Percentiles rank a stretch among this genome's conserved stretches.
phyloP scores from a whole-genome alignment of 768 basidiomycete genomes.

The Lactarius sanguifluus region DNA sequence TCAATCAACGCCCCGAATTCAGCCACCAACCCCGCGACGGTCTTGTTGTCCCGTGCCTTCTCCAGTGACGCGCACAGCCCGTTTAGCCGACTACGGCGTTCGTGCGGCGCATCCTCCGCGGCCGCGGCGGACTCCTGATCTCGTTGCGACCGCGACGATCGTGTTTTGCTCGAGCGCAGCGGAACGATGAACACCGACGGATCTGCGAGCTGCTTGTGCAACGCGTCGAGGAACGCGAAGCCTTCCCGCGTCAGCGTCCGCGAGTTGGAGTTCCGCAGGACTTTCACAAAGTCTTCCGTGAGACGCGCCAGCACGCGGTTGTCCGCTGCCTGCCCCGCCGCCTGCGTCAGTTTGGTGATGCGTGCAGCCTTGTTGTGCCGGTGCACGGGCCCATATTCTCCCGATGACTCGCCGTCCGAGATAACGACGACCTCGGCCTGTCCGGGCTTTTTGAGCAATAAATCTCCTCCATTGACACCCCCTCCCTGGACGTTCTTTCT shows the following conservation, averaged over 20 bases:
- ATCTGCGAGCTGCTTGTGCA: slow-evolving; percentile 70
- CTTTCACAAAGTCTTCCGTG: slow-evolving; percentile 60
- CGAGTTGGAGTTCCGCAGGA: slow-evolving; percentile 65
- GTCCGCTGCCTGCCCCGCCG: slow-evolving; percentile 48
- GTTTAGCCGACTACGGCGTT: slow-evolving; percentile 55
- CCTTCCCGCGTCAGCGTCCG: slow-evolving; percentile 68
- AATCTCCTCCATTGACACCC: not conserved
- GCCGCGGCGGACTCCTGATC: slow-evolving; percentile 37
- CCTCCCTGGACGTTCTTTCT: slow-evolving; percentile 26
- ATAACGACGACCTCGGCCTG: slow-evolving; percentile 47
- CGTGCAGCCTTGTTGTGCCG: slow-evolving; percentile 54
- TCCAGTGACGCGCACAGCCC: slow-evolving; percentile 56
- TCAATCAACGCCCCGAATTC: slow-evolving; percentile 73
- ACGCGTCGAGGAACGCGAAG: slow-evolving; percentile 64
- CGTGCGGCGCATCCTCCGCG: slow-evolving; percentile 35
- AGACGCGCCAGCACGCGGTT: slow-evolving; percentile 53
- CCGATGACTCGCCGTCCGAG: slow-evolving; percentile 40
- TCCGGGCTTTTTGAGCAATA: slow-evolving; percentile 24
- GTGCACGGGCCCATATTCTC: slow-evolving; percentile 34
- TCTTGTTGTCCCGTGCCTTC: slow-evolving; percentile 50
- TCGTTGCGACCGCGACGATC: slow-evolving; percentile 35
- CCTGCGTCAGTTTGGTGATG: slow-evolving; percentile 48
- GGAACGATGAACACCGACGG: slow-evolving; percentile 61
- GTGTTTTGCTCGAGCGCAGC: slow-evolving; percentile 44
- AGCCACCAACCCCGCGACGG: slow-evolving; percentile 61